A percentile compares a stretch with the other conserved stretches of the same genome.
Evolutionary conservation across 495 filamentous ascomycete genomes (phyloP).

Genomic region (Talaromyces adpressus): DNA sequence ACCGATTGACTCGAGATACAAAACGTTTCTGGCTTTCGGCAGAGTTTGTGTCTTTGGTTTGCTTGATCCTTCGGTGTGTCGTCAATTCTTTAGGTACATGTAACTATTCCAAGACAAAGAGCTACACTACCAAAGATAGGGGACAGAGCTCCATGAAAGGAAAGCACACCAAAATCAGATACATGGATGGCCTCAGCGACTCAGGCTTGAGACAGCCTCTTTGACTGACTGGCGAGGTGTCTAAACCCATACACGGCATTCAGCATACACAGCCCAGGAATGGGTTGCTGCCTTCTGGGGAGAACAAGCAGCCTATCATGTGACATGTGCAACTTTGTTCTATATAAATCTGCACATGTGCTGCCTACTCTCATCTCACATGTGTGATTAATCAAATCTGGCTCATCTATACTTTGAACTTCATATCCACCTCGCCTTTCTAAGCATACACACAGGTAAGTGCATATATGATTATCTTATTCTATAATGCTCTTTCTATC

Average conservation of each 20-base stretch:
- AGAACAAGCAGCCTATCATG: neutral
- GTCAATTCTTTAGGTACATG: neutral
- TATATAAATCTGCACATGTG: neutral
- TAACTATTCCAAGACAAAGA: neutral
- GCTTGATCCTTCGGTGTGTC: neutral
- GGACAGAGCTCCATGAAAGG: neutral
- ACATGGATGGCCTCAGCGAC: neutral
- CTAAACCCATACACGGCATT: neutral
- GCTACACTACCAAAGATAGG: neutral
- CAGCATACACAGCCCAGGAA: neutral
- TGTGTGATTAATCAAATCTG: neutral
- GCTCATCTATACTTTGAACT: neutral
- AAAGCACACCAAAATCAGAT: neutral
- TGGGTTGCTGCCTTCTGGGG: neutral
- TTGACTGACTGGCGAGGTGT: neutral
- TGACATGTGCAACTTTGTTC: neutral
- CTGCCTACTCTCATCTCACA: neutral
- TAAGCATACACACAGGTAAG: neutral
- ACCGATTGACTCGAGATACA: no score
- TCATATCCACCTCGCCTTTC: neutral
- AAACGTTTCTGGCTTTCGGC: neutral
- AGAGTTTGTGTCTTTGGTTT: neutral
- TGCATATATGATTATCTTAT: neutral
- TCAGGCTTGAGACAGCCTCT: neutral
- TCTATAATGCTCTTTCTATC: neutral